Conservation (phyloP, 73 alveolate species). For the Tetrahymena elliotti region DNA sequence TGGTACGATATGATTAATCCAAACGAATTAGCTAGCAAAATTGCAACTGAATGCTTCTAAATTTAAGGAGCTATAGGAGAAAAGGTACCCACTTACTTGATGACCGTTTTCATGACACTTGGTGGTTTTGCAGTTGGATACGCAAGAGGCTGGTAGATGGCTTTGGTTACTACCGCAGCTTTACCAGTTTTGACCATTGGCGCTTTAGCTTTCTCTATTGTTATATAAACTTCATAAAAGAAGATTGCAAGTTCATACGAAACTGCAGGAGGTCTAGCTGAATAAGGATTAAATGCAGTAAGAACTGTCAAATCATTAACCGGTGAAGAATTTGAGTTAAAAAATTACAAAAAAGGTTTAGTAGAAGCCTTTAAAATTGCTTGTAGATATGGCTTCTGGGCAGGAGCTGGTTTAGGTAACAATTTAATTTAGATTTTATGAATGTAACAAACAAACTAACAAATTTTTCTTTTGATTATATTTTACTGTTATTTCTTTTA, state of each 20-base stretch:
- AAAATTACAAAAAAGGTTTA: neutral
- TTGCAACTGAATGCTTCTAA: constrained; percentile 53
- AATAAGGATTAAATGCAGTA: constrained; percentile 65
- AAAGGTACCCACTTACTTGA: constrained; percentile 51
- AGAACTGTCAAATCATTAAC: constrained; percentile 59
- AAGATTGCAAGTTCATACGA: constrained; percentile 52
- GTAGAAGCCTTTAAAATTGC: constrained; percentile 5
- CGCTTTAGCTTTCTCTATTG: constrained; percentile 27
- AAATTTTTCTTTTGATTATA: neutral
- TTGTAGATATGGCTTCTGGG: constrained; percentile 7
- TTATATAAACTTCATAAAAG: constrained; percentile 30
- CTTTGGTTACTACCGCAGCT: constrained; percentile 47
- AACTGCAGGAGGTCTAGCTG: constrained; percentile 62
- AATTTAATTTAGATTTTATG: neutral
- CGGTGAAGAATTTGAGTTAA: constrained; percentile 40
- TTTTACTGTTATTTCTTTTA: neutral
- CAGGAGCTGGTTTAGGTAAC: constrained; percentile 14
- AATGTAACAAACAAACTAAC: neutral
- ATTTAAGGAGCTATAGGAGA: constrained; percentile 64
- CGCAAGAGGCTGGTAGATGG: constrained; percentile 64
- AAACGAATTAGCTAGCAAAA: constrained; percentile 45
- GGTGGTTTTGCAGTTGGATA: constrained; percentile 50
- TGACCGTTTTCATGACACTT: constrained; percentile 50
- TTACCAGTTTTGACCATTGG: constrained; percentile 47
- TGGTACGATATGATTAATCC: constrained; percentile 65